Base-by-base conservation (phyloP, 225 moss, liverwort and hornwort genomes). In the Bryum argenteum region DNA sequence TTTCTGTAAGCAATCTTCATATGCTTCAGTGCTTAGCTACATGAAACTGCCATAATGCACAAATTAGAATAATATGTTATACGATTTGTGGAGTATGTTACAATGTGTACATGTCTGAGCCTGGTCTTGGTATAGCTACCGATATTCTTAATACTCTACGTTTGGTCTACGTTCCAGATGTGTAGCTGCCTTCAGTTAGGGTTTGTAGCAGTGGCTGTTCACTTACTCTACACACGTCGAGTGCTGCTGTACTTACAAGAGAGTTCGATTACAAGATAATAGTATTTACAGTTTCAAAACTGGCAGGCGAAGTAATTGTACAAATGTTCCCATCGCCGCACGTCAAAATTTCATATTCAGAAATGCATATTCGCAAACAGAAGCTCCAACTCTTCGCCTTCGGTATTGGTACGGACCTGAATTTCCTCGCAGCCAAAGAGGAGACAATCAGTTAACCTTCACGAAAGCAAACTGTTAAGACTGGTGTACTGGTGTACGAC, bases 381-480 rank as follows among this genome's bases (percentile, higher is more conserved):
- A 57, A 85, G 52, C 75, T 93, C 92, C 81, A 93, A 62, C 80
- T 93, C 92, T 48, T 93, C 90, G 8, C 85, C 68, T 58, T 93
- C 88, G 7, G 81, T 69, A 54, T 68, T 82, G 17, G 86, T 89
- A 19, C 87, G 84, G 24, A 19, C 75, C 82, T 87, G 55, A 68
- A 64, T 80, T 40, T 52, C 47, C 21, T 42, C 8, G 26, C 51
- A 60, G 19, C 24, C 13, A 60, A 10, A 65, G 19, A 54, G 24
- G 61, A 19, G 48, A 24, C 13, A 47, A 45, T 74, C 23, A 72
- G 75, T 28, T 39, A 12, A 13, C 15, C 40, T 55, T 48, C 18
- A 74, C 51, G 21, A 11, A 40, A 48, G 48, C 8, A 48, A 14
- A 33, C n/a, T n/a, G n/a, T n/a, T n/a, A n/a, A n/a, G n/a, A n/a